These are phyloP conservation scores for Penicillium digitatum DNA, from an alignment of 2,329 filamentous ascomycete species.

Conservation along the genomic window DNA sequence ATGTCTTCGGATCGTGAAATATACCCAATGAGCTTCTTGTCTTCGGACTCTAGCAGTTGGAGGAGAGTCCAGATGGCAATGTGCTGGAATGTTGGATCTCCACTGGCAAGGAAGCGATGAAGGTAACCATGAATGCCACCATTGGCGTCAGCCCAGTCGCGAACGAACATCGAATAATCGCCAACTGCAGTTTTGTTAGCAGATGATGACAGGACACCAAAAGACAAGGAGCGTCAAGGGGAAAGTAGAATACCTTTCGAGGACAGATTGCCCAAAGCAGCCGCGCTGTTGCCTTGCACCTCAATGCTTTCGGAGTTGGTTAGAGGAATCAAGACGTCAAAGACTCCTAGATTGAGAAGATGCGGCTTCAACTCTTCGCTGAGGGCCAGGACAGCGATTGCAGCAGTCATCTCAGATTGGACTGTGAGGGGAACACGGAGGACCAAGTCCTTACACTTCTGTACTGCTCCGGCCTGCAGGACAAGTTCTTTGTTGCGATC, in stretches of 20 bases:
- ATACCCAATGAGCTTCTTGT: constrained; percentile 78
- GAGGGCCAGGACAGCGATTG: constrained; percentile 89
- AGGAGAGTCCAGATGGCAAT: constrained; percentile 98
- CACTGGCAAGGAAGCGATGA: constrained; percentile 84
- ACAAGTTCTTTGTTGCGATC: constrained; percentile 98
- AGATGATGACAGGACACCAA: background rate
- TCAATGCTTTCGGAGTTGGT: constrained; percentile 96
- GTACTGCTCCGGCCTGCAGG: constrained; percentile 89
- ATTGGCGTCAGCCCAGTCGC: constrained; percentile 87
- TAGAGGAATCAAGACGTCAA: constrained; percentile 91
- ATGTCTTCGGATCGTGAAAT: constrained; percentile 90
- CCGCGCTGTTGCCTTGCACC: constrained; percentile 96
- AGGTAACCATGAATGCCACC: constrained; percentile 96
- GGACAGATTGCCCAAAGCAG: constrained; percentile 89
- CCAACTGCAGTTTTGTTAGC: constrained; percentile 60
- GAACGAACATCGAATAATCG: constrained; percentile 93
- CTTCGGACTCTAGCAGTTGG: constrained; percentile 91
- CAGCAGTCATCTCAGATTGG: constrained; percentile 99
- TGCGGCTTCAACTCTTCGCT: constrained; percentile 95
- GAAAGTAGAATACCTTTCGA: constrained; percentile 71
- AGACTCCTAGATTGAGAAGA: constrained; percentile 85
- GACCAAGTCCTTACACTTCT: constrained; percentile 97
- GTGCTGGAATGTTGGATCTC: constrained; percentile 96
- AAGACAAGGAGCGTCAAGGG: background rate
- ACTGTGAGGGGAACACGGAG: constrained; percentile 89